A percentile compares a stretch with the other conserved stretches of the same genome.
phyloP scores from a whole-genome alignment of 2,329 filamentous ascomycete genomes.

The Colletotrichum phormii region DNA sequence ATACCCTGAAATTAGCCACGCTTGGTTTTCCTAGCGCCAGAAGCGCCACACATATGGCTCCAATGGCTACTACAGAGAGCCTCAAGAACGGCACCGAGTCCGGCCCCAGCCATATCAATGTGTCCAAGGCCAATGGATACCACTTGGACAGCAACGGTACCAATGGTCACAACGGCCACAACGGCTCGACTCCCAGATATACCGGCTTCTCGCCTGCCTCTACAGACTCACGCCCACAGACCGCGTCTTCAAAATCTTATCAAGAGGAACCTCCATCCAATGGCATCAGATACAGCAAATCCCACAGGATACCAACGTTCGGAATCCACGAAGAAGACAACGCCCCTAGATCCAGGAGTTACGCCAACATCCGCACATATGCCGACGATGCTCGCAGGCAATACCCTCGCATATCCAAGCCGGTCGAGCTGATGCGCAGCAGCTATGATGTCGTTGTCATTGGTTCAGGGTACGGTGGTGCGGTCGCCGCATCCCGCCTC shows the following conservation, averaged over 20 bases:
- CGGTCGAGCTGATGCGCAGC: constrained; percentile 66
- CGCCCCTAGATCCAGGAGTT: constrained; percentile 47
- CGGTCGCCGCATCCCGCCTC: constrained; percentile 74
- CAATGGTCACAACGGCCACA: constrained; percentile 14
- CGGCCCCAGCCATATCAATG: constrained; percentile 18
- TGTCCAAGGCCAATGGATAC: constrained; percentile 25
- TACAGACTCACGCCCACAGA: constrained; percentile 26
- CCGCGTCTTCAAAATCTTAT: constrained; percentile 32
- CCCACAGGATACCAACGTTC: constrained; percentile 43
- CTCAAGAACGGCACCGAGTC: constrained; percentile 17
- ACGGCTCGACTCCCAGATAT: constrained; percentile 22
- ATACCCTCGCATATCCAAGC: constrained; percentile 67
- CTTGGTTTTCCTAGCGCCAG: background rate
- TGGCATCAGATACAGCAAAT: constrained; percentile 36
- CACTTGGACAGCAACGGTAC: constrained; percentile 12
- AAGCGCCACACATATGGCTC: constrained; percentile 23
- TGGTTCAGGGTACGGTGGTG: constrained; percentile 76
- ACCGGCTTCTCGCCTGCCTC: constrained; percentile 29
- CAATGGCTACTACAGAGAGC: constrained; percentile 20
- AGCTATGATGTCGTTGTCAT: constrained; percentile 75
- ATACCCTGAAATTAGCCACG: background rate
- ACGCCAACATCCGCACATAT: constrained; percentile 44
- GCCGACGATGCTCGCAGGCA: constrained; percentile 40
- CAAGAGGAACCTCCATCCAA: constrained; percentile 34
- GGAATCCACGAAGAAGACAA: constrained; percentile 47